These are phyloP conservation scores for Fomitopsis betulina DNA, from an alignment of 1,284 basidiomycete genomes.

Conservation along the genomic window DNA sequence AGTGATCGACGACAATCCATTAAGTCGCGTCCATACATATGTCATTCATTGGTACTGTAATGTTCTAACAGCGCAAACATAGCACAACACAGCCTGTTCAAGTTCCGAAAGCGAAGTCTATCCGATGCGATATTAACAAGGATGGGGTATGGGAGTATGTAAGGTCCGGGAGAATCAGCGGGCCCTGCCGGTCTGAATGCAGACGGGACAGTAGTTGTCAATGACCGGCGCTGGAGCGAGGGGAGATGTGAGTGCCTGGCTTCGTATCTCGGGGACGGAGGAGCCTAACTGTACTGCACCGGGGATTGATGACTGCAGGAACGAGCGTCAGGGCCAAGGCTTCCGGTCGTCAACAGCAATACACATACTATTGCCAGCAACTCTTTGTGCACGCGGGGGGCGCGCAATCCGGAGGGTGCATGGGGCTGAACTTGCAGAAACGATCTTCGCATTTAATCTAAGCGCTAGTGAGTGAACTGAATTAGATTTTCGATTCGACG, in stretches of 20 bases:
- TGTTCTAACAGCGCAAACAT: background rate
- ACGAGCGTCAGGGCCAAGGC: conserved; percentile 9
- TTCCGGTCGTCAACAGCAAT: background rate
- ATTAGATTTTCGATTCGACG: conserved; percentile 13
- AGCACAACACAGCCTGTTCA: background rate
- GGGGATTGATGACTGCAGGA: conserved; percentile 61
- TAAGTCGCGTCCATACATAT: background rate
- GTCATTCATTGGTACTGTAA: background rate
- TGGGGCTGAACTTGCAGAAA: conserved; percentile 65
- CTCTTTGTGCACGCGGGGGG: conserved; percentile 50
- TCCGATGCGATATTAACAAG: background rate
- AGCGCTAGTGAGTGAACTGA: conserved; percentile 19
- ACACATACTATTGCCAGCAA: conserved; percentile 75
- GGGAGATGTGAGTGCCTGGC: conserved; percentile 7
- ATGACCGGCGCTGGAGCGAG: conserved; percentile 37
- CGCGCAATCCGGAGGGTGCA: conserved; percentile 56
- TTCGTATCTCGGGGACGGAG: background rate
- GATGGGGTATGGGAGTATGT: background rate
- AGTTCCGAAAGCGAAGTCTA: conserved; percentile 1
- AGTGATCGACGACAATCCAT: background rate
- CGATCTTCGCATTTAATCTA: conserved; percentile 56
- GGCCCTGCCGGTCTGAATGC: conserved; percentile 21
- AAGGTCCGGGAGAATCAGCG: background rate
- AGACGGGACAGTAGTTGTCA: conserved; percentile 38
- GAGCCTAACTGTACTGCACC: conserved; percentile 48